phyloP scores from a whole-genome alignment of 225 moss, liverwort and hornwort genomes.

The Climacium dendroides region DNA sequence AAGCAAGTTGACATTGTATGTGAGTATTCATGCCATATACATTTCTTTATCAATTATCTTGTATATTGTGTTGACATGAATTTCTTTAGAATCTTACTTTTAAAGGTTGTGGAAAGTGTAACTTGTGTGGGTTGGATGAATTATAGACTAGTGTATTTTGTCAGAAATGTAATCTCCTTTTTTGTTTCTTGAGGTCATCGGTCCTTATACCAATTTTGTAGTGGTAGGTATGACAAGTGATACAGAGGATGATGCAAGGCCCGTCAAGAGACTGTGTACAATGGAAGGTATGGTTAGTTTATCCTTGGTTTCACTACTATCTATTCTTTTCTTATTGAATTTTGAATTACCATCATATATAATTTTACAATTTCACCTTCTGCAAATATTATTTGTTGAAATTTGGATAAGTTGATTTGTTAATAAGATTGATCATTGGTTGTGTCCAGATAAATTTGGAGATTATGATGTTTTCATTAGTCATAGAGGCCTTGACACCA shows the following conservation, averaged over 20 bases:
- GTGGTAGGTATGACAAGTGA: background rate
- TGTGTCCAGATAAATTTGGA: background rate
- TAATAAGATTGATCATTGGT: background rate
- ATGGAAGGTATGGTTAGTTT: background rate
- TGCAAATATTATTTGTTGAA: background rate
- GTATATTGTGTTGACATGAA: background rate
- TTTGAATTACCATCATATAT: accelerated
- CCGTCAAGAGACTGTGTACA: background rate
- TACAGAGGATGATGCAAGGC: background rate
- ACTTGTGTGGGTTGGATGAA: background rate
- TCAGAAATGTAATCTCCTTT: accelerated
- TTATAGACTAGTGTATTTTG: no score
- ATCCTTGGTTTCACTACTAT: background rate
- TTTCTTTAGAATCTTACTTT: background rate
- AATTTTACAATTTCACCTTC: background rate
- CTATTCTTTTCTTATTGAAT: background rate
- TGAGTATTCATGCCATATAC: accelerated
- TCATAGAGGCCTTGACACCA: background rate
- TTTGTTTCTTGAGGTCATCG: background rate
- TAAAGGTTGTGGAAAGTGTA: background rate
- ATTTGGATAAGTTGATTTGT: background rate
- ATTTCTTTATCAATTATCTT: background rate
- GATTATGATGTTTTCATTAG: background rate
- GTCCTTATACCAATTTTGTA: background rate
- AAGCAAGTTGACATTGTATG: background rate